Evolutionary conservation across 2,329 filamentous ascomycete genomes (phyloP).

Genomic region (Whalleya microplaca): DNA sequence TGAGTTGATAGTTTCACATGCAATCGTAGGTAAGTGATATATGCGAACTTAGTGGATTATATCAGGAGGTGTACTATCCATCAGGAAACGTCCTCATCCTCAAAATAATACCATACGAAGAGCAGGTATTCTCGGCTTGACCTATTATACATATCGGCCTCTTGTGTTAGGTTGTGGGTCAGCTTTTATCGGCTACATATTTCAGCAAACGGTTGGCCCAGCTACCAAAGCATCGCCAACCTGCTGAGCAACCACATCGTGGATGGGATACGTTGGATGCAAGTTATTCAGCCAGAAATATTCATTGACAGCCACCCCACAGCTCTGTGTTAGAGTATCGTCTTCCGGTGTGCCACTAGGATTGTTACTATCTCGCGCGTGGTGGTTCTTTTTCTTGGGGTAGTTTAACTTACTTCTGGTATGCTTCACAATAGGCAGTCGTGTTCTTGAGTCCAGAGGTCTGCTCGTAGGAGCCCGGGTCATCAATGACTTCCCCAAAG

Average conservation of each 20-base stretch:
- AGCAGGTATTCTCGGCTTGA: too few species aligned
- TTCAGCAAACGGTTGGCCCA: conserved; percentile 45
- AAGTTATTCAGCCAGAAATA: conserved; percentile 68
- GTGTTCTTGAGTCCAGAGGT: conserved; percentile 59
- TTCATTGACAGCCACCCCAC: conserved; percentile 59
- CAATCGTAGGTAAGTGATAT: too few species aligned
- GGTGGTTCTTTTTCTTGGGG: not conserved
- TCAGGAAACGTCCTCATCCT: too few species aligned
- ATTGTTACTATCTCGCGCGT: conserved; percentile 10
- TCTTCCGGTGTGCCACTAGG: conserved; percentile 48
- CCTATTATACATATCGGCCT: too few species aligned
- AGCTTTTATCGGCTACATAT: not conserved
- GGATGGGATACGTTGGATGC: conserved; percentile 67
- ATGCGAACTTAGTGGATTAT: too few species aligned
- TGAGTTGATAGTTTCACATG: too few species aligned
- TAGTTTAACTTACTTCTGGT: conserved; percentile 53
- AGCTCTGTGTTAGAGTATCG: conserved; percentile 48
- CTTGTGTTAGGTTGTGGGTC: too few species aligned
- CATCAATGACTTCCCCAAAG: conserved; percentile 56
- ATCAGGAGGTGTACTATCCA: too few species aligned
- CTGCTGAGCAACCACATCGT: conserved; percentile 59
- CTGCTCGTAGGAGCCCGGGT: conserved; percentile 52
- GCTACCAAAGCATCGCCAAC: conserved; percentile 45
- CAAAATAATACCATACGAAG: too few species aligned
- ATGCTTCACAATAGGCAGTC: conserved; percentile 57